A percentile compares a stretch with the other conserved stretches of the same genome.
Conservation (phyloP, 1,284 basidiomycete species). For the Golubevia sp. region DNA sequence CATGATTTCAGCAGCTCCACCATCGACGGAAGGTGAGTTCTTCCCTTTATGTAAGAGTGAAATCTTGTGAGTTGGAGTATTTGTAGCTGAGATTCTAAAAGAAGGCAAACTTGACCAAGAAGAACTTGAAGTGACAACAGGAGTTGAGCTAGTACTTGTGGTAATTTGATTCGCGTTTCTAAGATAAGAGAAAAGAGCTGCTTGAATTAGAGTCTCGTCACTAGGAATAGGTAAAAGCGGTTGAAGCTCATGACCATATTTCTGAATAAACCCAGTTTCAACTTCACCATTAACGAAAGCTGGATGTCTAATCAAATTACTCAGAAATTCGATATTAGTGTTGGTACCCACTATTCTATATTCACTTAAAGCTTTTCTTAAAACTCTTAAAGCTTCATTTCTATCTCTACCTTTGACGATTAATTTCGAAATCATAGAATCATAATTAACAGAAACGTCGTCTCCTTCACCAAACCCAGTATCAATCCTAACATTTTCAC, state of each 20-base stretch:
- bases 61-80: no score
- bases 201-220: constrained; percentile 73
- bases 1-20: no score
- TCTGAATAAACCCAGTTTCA: constrained; percentile 93
- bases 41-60: no score
- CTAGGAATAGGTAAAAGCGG: constrained; percentile 69
- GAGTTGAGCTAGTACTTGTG: no score
- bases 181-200: constrained; percentile 75
- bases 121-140: no score
- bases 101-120: neutral
- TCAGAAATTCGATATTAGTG: constrained; percentile 88
- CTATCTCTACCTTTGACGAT: constrained; percentile 85
- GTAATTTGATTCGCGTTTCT: no score
- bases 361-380: constrained; percentile 79
- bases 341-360: constrained; percentile 88
- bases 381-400: constrained; percentile 79
- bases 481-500: constrained; percentile 79
- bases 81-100: neutral
- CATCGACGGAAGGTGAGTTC: no score
- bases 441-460: constrained; percentile 74
- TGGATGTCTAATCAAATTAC: constrained; percentile 74
- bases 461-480: constrained; percentile 85
- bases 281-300: constrained; percentile 81
- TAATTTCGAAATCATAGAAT: constrained; percentile 93
- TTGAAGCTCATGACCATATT: constrained; percentile 78